Conservation (phyloP, 305 asterid genomes). For the Fraxinus sp. region DNA sequence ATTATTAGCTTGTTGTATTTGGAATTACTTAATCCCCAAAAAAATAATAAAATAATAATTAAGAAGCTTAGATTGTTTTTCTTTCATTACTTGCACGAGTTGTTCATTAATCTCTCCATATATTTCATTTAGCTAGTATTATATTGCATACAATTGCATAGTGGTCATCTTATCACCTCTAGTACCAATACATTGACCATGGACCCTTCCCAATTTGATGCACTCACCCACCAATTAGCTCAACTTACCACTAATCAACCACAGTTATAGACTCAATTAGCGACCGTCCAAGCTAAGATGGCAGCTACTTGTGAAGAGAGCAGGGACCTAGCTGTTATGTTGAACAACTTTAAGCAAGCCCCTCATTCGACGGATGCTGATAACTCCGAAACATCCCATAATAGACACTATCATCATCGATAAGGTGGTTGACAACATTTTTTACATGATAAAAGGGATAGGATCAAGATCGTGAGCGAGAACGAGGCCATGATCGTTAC, state of each 20-base stretch:
- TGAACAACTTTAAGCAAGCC: neutral
- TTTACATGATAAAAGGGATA: neutral
- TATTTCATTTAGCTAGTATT: too few relatives aligned
- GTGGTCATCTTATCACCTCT: neutral
- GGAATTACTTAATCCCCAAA: neutral
- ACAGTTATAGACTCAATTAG: too few relatives aligned
- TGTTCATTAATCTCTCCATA: neutral
- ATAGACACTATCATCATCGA: too few relatives aligned
- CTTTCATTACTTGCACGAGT: neutral
- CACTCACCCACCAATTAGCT: neutral
- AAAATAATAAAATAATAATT: too few relatives aligned
- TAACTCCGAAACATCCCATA: neutral
- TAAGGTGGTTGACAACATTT: neutral
- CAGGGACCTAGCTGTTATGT: neutral
- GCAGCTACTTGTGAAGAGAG: neutral
- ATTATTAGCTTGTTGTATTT: neutral
- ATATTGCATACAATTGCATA: neutral
- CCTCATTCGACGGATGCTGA: too few relatives aligned
- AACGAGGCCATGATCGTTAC: neutral
- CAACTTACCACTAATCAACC: neutral
- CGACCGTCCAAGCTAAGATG: neutral
- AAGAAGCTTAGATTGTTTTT: neutral
- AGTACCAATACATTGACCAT: neutral
- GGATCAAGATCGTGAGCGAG: neutral
- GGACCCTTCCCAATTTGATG: neutral